A percentile compares a stretch with the other conserved stretches of the same genome.
Evolutionary conservation across 2,329 filamentous ascomycete genomes (phyloP).

Genomic region (Didymella pinodella): DNA sequence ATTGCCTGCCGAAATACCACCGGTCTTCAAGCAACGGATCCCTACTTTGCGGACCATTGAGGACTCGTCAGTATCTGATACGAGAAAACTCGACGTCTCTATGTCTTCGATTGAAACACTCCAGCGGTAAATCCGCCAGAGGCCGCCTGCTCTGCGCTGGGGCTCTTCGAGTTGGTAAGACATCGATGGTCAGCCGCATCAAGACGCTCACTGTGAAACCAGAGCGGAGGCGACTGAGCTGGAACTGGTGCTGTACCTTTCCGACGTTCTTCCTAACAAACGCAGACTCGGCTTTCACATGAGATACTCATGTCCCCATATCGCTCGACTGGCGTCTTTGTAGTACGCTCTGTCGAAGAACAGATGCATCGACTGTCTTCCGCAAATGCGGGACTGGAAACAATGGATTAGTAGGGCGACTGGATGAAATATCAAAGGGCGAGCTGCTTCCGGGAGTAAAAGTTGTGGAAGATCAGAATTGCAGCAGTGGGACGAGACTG

Average conservation of each 20-base stretch:
- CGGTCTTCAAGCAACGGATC: background rate
- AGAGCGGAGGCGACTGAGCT: background rate
- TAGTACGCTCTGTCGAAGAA: background rate
- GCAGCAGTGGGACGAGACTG: background rate
- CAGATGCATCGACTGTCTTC: background rate
- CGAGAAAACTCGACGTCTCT: too few relatives aligned
- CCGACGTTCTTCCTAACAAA: background rate
- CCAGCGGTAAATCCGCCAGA: background rate
- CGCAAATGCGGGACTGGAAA: background rate
- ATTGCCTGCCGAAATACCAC: background rate
- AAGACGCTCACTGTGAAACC: background rate
- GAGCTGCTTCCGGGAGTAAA: background rate
- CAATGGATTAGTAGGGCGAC: background rate
- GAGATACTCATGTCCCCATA: background rate
- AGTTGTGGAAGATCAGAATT: background rate
- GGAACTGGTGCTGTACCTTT: background rate
- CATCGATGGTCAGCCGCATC: background rate
- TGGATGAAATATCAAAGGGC: background rate
- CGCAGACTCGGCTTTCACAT: background rate
- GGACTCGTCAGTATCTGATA: too few relatives aligned
- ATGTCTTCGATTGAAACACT: background rate
- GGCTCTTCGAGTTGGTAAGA: background rate
- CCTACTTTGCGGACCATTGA: background rate
- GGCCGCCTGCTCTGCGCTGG: background rate
- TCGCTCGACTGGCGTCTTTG: background rate